phyloP scores from a whole-genome alignment of 2,329 filamentous ascomycete genomes.

The Fusarium graminum region DNA sequence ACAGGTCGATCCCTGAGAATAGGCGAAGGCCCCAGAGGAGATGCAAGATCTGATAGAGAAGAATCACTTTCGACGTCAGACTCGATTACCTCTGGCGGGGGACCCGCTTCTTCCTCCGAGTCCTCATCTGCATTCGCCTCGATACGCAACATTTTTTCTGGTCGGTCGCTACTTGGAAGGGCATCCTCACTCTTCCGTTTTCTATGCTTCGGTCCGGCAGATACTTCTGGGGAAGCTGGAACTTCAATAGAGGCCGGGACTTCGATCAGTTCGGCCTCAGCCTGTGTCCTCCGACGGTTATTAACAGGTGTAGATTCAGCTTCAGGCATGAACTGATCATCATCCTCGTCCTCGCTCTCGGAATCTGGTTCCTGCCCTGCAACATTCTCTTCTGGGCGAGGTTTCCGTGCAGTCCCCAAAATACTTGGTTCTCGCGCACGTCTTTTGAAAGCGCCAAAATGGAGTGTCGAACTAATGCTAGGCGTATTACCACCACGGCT shows the following conservation, averaged over 20 bases:
- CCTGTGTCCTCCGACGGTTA: conserved; percentile 56
- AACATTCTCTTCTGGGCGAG: conserved; percentile 52
- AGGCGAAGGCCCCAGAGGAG: conserved; percentile 52
- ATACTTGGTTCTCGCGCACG: conserved; percentile 73
- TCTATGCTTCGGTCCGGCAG: conserved; percentile 55
- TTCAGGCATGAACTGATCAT: conserved; percentile 67
- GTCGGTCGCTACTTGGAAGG: conserved; percentile 55
- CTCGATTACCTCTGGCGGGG: conserved; percentile 20
- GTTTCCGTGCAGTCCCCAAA: conserved; percentile 64
- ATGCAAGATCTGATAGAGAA: conserved; percentile 55
- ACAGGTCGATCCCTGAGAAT: conserved; percentile 50
- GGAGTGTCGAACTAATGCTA: conserved; percentile 64
- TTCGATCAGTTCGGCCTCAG: conserved; percentile 28
- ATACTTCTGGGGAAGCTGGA: conserved; percentile 47
- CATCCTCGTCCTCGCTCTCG: conserved; percentile 62
- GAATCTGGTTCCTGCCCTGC: conserved; percentile 51
- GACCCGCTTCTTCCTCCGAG: conserved; percentile 32
- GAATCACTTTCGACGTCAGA: conserved; percentile 54
- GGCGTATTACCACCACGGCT: conserved; percentile 64
- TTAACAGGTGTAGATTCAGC: conserved; percentile 77
- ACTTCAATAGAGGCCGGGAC: conserved; percentile 18
- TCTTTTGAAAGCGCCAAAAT: conserved; percentile 69
- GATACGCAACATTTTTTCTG: conserved; percentile 54
- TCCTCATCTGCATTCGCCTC: conserved; percentile 39
- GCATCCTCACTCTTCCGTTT: conserved; percentile 70